Percentiles rank a stretch among this genome's conserved stretches.
These are phyloP conservation scores for Suillus weaverae DNA, from an alignment of 768 basidiomycete species.

Conservation along the genomic window DNA sequence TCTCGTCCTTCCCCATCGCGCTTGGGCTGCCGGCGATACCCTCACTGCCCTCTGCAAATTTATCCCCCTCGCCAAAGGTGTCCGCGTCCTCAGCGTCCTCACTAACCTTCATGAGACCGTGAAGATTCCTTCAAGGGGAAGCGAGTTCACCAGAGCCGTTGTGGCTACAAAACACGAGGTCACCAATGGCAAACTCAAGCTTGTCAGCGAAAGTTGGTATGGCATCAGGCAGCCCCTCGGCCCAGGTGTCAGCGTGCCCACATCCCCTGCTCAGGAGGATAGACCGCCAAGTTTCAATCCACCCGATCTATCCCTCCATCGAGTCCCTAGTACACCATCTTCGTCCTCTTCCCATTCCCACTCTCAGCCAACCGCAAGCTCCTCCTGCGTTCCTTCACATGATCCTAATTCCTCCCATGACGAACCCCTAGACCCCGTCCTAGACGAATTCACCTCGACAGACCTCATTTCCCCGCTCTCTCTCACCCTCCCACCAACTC, in stretches of 20 bases:
- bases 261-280: slow-evolving; percentile 16
- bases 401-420: slow-evolving; percentile 9
- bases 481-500: slow-evolving; percentile 56
- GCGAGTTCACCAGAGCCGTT: slow-evolving; percentile 61
- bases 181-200: slow-evolving; percentile 52
- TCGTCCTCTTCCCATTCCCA: slow-evolving; percentile 15
- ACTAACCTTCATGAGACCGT: slow-evolving; percentile 76
- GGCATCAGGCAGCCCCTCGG: slow-evolving; percentile 3
- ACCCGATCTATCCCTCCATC: slow-evolving; percentile 16
- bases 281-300: slow-evolving; percentile 19
- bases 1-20: slow-evolving; percentile 91
- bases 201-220: slow-evolving; percentile 20
- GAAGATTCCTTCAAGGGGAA: slow-evolving; percentile 56
- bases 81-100: slow-evolving; percentile 61
- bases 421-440: neutral
- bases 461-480: slow-evolving; percentile 64
- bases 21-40: slow-evolving; percentile 89
- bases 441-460: neutral
- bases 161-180: slow-evolving; percentile 70
- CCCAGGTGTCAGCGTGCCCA: slow-evolving; percentile 8
- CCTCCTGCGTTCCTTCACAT: neutral
- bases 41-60: slow-evolving; percentile 85
- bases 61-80: slow-evolving; percentile 83
- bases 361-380: neutral
- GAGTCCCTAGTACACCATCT: slow-evolving; percentile 16